Conservation (phyloP, 2,329 filamentous ascomycete genomes). For the Periconia digitata region DNA sequence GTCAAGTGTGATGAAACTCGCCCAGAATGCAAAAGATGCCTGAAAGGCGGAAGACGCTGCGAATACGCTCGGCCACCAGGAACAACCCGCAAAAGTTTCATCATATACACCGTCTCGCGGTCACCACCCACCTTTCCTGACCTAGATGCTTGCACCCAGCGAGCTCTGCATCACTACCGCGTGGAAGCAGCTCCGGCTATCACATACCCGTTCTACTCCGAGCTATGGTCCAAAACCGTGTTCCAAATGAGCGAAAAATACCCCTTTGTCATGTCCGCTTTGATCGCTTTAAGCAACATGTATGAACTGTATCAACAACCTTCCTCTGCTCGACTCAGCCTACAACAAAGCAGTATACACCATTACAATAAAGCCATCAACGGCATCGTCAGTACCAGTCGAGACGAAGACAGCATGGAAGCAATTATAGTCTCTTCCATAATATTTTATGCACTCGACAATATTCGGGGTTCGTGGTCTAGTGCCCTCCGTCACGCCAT, state of each 20-base stretch:
- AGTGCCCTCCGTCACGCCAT: not conserved
- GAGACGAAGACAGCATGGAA: not conserved
- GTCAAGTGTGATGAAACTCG: not conserved
- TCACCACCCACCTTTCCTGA: not conserved
- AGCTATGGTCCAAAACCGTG: not conserved
- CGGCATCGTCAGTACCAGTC: not conserved
- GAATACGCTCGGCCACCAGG: not conserved
- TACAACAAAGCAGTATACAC: not conserved
- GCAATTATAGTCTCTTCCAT: not conserved
- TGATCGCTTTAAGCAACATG: not conserved
- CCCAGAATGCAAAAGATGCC: not conserved
- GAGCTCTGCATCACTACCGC: slow-evolving; percentile 1
- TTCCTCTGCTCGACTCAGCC: not conserved
- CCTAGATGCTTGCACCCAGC: not conserved
- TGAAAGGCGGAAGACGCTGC: not conserved
- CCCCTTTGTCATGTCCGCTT: not conserved
- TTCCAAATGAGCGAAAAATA: slow-evolving; percentile 1
- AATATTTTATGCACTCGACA: not conserved
- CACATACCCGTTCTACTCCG: not conserved
- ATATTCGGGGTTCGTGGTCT: not conserved
- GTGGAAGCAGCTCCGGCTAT: not conserved
- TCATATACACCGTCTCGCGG: not conserved
- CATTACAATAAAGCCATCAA: slow-evolving; percentile 1
- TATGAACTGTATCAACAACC: not conserved
- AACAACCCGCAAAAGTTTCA: not conserved